Conservation (phyloP, 305 asterid species). For the Solanum hybrid region DNA sequence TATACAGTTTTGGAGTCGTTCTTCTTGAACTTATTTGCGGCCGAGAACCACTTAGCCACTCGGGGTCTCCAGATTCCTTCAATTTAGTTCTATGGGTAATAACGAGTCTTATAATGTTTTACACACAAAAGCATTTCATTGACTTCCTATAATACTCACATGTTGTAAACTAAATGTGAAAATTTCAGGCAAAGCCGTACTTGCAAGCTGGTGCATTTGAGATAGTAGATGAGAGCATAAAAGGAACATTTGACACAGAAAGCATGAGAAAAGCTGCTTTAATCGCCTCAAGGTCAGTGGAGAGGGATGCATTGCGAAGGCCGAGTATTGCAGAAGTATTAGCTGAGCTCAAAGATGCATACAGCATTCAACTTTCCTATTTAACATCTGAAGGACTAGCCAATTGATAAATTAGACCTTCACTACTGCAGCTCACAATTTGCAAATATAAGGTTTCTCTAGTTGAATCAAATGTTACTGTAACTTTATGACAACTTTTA, state of each 20-base stretch:
- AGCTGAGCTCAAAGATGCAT: constrained; percentile 72
- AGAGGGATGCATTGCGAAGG: constrained; percentile 74
- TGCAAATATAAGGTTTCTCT: background rate
- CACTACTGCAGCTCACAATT: background rate
- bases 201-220: constrained; percentile 93
- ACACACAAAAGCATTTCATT: background rate
- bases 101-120: background rate
- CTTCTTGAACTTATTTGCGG: constrained; percentile 93
- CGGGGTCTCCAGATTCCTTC: constrained; percentile 89
- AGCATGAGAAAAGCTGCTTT: constrained; percentile 79
- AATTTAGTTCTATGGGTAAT: constrained; percentile 85
- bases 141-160: background rate
- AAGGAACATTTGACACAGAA: constrained; percentile 65
- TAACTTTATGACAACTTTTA: background rate
- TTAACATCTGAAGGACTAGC: constrained; percentile 46
- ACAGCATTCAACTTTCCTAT: constrained; percentile 67
- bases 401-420: constrained; percentile 1
- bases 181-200: constrained; percentile 85
- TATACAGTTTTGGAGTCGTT: constrained; percentile 91
- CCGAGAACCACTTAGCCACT: constrained; percentile 74
- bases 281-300: constrained; percentile 84
- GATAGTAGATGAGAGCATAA: constrained; percentile 75
- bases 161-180: constrained; percentile 7
- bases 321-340: constrained; percentile 64
- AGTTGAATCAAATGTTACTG: background rate